Percentiles rank a stretch among this genome's conserved stretches.
phyloP scores from a whole-genome alignment of 768 basidiomycete species.

The Pleurotus pulmonarius region DNA sequence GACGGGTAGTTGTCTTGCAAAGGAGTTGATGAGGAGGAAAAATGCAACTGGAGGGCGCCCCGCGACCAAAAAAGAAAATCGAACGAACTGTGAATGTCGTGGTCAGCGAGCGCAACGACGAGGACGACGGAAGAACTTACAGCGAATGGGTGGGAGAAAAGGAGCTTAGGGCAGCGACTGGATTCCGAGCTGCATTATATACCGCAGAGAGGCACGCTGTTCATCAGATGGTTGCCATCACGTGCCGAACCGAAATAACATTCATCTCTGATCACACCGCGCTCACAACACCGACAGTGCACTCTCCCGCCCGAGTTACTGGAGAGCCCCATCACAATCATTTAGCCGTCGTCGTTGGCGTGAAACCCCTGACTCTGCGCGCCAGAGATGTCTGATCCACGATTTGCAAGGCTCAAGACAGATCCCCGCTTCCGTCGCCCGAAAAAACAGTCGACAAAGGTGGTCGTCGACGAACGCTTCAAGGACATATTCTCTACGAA shows the following conservation, averaged over 20 bases:
- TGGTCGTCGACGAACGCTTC: slow-evolving; percentile 91
- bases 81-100: slow-evolving; percentile 13
- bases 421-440: slow-evolving; percentile 92
- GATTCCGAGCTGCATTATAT: slow-evolving; percentile 9
- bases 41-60: slow-evolving; percentile 13
- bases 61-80: slow-evolving; percentile 27
- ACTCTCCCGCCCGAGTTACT: slow-evolving; percentile 13
- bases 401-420: slow-evolving; percentile 82
- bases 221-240: too few relatives aligned
- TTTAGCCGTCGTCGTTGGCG: not conserved
- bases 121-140: slow-evolving; percentile 5
- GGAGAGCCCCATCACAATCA: not conserved
- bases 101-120: not conserved
- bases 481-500: slow-evolving; percentile 64
- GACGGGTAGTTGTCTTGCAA: not conserved
- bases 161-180: not conserved
- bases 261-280: too few relatives aligned
- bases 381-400: slow-evolving; percentile 66
- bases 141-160: slow-evolving; percentile 12
- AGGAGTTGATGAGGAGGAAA: slow-evolving; percentile 9
- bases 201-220: slow-evolving; percentile 3
- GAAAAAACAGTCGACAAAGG: slow-evolving; percentile 75
- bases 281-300: too few relatives aligned
- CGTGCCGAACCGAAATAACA: too few relatives aligned
- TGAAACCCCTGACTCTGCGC: too few relatives aligned